Percentiles rank a stretch among this genome's conserved stretches.
Conservation (phyloP, 1,284 basidiomycete genomes). For the Fomitopsis palustris region DNA sequence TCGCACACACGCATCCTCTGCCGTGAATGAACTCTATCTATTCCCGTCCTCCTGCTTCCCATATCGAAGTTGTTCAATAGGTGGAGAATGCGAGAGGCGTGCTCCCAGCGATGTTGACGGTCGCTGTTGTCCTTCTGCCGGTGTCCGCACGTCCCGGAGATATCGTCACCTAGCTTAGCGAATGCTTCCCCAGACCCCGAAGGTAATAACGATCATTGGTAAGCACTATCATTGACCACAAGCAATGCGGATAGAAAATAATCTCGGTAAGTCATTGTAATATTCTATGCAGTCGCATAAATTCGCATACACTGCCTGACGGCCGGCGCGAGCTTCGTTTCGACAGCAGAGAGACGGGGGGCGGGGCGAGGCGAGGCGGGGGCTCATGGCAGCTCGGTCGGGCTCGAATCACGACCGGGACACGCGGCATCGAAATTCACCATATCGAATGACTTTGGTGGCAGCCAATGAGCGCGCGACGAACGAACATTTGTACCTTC, state of each 20-base stretch:
- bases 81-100: not conserved
- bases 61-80: not conserved
- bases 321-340: too few species aligned
- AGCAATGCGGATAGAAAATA: too few species aligned
- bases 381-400: not conserved
- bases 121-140: not conserved
- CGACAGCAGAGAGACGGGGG: not conserved
- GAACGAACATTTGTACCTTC: not conserved
- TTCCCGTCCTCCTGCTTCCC: not conserved
- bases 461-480: conserved; percentile 21
- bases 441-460: conserved; percentile 24
- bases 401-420: not conserved
- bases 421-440: not conserved
- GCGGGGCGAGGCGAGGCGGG: not conserved
- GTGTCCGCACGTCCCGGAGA: not conserved
- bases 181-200: not conserved
- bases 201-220: not conserved
- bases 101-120: not conserved
- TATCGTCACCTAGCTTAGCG: not conserved
- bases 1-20: not conserved
- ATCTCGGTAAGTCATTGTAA: too few species aligned
- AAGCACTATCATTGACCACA: not conserved
- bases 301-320: too few species aligned
- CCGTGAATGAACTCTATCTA: not conserved
- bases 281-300: too few species aligned